Base-by-base conservation (phyloP, 768 basidiomycete species). In the Lactarius quietus region DNA sequence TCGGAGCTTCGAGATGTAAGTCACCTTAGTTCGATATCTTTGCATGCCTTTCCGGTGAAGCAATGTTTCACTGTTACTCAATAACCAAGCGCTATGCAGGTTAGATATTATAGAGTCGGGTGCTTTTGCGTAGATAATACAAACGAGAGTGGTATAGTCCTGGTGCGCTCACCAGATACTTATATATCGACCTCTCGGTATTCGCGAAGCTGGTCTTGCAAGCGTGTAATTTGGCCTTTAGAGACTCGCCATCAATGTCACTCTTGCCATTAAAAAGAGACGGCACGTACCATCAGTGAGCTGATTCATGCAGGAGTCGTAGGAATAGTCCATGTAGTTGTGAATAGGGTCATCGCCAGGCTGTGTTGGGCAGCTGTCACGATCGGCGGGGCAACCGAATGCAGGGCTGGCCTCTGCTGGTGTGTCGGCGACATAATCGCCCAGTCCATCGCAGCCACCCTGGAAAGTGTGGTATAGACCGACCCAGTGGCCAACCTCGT, bases 401-500 rank as follows among this genome's bases (percentile, higher is more conserved):
- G 63, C 81, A 62, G 81, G 63, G 31, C 73, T 76, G 7, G 78
- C 71, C 72, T 83, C 83, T 23, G 82, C 72, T 20, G 83, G 82
- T 5, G 82, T 84, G 70, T 83, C 82, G 18, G 68, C 68, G 62
- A 84, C 82, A 28, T 59, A 67, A 70, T 84, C 83, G 20, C 82
- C 83, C 29, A 68, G 64, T 56, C 67, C 61, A 55, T 41, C 55
- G 74, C 80, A 83, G 28, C 82, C 81, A 39, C 82, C 82, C 70
- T 85, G 80, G 81, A 84, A 85, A 38, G 84, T 83, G 76, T 85
- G 83, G 74, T 79, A 84, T 29, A 85, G 77, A 31, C 84, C 84
- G 64, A 83, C 75, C 84, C 84, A 86, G 74, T 85, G 84, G n/a
- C 84, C 83, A 56, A 78, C 80, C 72, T 86, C 85, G 70, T 86